These are phyloP conservation scores for Colletotrichum euphorbiae DNA, from an alignment of 2,329 filamentous ascomycete genomes.

Conservation along the genomic window DNA sequence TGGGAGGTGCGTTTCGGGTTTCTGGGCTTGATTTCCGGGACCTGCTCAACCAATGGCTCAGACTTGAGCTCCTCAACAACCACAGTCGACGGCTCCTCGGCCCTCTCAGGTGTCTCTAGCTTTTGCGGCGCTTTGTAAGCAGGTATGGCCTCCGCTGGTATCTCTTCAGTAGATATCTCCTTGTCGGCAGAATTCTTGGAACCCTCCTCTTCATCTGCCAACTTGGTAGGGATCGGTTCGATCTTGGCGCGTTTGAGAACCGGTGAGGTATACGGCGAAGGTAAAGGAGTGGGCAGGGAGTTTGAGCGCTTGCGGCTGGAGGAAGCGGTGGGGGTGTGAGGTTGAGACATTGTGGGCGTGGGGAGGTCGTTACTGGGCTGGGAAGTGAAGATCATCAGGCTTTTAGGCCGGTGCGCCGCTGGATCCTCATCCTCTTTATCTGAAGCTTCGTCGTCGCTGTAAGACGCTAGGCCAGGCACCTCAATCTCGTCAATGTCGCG, in stretches of 20 bases:
- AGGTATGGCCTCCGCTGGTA: conserved; percentile 4
- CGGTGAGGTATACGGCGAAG: conserved; percentile 43
- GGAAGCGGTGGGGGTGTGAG: conserved; percentile 50
- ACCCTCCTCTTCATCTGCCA: conserved; percentile 3
- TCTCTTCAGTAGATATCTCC: conserved; percentile 33
- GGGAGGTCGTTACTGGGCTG: conserved; percentile 46
- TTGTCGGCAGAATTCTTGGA: conserved; percentile 23
- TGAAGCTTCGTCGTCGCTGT: conserved; percentile 72
- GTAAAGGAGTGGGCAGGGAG: conserved; percentile 59
- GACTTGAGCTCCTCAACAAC: neutral
- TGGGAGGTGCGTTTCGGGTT: conserved; percentile 38
- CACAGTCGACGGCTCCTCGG: neutral
- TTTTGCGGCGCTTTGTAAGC: conserved; percentile 9
- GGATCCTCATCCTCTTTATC: conserved; percentile 51
- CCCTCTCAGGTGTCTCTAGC: neutral
- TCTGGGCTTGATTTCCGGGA: conserved; percentile 32
- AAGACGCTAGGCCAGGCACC: conserved; percentile 73
- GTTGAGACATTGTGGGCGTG: conserved; percentile 50
- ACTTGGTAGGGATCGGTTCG: conserved; percentile 8
- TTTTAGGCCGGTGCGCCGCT: conserved; percentile 58
- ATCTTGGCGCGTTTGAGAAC: conserved; percentile 34
- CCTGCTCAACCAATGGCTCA: conserved; percentile 10
- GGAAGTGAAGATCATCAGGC: conserved; percentile 53
- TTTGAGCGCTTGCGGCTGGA: conserved; percentile 57
- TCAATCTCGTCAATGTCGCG: conserved; percentile 85